Evolutionary conservation across 495 filamentous ascomycete genomes (phyloP).

Genomic region (Aspergillus olivimuriae): DNA sequence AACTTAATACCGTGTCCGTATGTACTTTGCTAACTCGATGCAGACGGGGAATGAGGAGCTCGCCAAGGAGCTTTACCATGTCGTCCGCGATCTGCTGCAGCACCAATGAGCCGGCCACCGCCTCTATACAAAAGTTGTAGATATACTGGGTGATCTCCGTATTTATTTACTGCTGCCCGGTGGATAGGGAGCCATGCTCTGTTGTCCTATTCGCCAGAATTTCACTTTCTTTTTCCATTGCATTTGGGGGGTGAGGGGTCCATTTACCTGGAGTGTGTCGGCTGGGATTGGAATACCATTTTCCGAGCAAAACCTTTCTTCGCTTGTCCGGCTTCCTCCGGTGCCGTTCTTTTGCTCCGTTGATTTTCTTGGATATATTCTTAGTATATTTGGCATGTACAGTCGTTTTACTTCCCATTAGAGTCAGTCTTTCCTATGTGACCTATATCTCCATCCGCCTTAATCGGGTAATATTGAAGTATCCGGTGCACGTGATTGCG

Average conservation of each 20-base stretch:
- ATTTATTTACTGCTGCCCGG: not conserved
- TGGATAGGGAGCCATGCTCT: too few species aligned
- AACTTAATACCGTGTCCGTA: not conserved
- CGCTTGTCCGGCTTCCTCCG: not conserved
- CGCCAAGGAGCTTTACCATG: constrained; percentile 35
- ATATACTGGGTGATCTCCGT: not conserved
- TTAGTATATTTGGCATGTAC: too few species aligned
- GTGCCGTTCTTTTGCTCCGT: not conserved
- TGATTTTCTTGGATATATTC: too few species aligned
- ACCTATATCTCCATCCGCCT: too few species aligned
- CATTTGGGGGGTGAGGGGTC: too few species aligned
- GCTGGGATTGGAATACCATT: not conserved
- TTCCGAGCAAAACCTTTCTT: not conserved
- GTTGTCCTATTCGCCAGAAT: too few species aligned
- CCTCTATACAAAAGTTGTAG: not conserved
- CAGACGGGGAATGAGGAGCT: constrained; percentile 38
- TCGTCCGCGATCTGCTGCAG: constrained; percentile 29
- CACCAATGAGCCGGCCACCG: constrained; percentile 14
- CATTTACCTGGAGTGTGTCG: not conserved
- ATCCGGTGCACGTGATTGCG: too few species aligned
- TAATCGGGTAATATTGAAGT: too few species aligned
- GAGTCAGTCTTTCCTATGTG: too few species aligned
- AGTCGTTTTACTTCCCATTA: too few species aligned
- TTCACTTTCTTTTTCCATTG: too few species aligned
- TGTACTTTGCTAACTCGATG: not conserved